Evolutionary conservation across 441 rosid species (phyloP), one percentile per base, ranked within the genome.

Genomic region (Omphalea diandra): DNA sequence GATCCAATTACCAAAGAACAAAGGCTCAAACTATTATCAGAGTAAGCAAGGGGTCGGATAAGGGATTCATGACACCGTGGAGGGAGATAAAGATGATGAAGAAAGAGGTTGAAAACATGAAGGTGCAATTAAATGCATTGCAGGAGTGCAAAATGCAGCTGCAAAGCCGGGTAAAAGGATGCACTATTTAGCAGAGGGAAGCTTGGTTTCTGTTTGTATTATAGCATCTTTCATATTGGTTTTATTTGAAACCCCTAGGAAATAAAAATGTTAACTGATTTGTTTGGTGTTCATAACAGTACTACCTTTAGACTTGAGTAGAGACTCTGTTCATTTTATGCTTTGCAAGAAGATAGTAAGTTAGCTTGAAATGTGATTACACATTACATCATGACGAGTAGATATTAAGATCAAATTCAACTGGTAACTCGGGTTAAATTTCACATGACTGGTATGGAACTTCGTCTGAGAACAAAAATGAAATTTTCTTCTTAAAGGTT

Each of bases 81-180:
- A 74, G 75, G n/a, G 89, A 88, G 82, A 69, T 86, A 40, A 79
- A 32, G 47, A 61, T 71, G 75, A 82, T 88, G 81, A 86, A 65
- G 61, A 66, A 81, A 66, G 93, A 86, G 66, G 89, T 88, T 17
- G 83, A 83, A 54, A 50, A n/a, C 9, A 79, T 88, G 81, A 85
- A 86, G 76, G 24, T 65, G 83, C 87, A 86, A 53, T 79, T 88
- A n/a, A 77, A 76, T 70, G 72, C 80, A 50, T 26, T 84, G 80
- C 80, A 86, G 54, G 71, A 69, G 81, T 86, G 89, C 56, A 86
- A 73, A 74, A 38, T 68, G 67, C 57, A 82, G 79, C 75, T 88
- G 35, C 88, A 80, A 66, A 80, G 72, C 57, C 87, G 80, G 69
- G 76, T 67, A 17, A 72, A 70, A 74, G 72, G 74, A 75, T 76